These are phyloP conservation scores for Sordariomycetes sp. DNA, from an alignment of 2,329 filamentous ascomycete species.

Conservation along the genomic window DNA sequence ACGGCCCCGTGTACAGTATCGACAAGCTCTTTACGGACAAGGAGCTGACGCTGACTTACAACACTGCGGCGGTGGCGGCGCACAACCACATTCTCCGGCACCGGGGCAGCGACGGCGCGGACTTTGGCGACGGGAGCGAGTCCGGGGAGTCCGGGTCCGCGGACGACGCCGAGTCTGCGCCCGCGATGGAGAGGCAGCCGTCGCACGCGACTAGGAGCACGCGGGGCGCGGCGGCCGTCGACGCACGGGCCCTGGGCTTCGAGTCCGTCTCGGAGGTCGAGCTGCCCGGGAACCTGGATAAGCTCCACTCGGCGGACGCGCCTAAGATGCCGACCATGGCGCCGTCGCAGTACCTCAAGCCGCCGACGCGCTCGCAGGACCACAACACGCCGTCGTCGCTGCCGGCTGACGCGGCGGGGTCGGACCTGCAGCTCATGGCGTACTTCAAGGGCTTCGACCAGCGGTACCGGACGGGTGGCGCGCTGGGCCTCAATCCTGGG, in stretches of 20 bases:
- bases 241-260: conserved; percentile 44
- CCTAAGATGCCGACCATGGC: conserved; percentile 44
- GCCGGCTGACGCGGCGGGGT: conserved; percentile 34
- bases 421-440: conserved; percentile 44
- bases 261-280: conserved; percentile 48
- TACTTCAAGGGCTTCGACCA: conserved; percentile 43
- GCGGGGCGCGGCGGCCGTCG: conserved; percentile 37
- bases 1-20: conserved; percentile 49
- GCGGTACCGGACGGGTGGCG: conserved; percentile 37
- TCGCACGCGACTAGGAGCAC: conserved; percentile 54
- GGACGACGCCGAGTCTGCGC: conserved; percentile 30
- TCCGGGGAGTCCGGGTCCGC: conserved; percentile 36
- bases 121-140: conserved; percentile 39
- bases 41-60: conserved; percentile 53
- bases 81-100: conserved; percentile 49
- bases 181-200: conserved; percentile 48
- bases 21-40: conserved; percentile 61
- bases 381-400: conserved; percentile 41
- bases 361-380: conserved; percentile 37
- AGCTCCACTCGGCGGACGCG: conserved; percentile 38
- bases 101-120: conserved; percentile 23
- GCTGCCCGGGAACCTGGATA: conserved; percentile 42
- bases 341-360: conserved; percentile 45
- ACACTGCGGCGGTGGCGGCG: conserved; percentile 45
- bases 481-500: conserved; percentile 39